phyloP scores from a whole-genome alignment of 176 grass and related monocot species.

The Leersia perrieri region DNA sequence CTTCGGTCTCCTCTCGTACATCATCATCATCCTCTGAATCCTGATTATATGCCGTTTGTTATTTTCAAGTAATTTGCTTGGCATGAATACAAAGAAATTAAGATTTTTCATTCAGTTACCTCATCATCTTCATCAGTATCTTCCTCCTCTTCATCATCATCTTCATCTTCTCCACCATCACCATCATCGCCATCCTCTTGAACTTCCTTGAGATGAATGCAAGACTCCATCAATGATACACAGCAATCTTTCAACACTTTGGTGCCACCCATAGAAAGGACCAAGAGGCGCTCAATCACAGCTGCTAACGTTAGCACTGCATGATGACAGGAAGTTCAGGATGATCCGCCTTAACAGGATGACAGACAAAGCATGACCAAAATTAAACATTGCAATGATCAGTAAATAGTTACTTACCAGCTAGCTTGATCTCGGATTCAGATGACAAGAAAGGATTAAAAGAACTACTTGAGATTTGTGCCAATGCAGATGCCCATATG shows the following conservation, averaged over 20 bases:
- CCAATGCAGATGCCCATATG: slow-evolving; percentile 57
- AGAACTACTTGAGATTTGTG: slow-evolving; percentile 56
- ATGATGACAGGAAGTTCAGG: slow-evolving; percentile 18
- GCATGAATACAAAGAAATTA: not conserved
- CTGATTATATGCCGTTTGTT: slow-evolving; percentile 35
- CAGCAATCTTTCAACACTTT: slow-evolving; percentile 65
- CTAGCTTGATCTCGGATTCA: slow-evolving; percentile 78
- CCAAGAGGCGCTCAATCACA: slow-evolving; percentile 51
- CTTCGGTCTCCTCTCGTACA: slow-evolving; percentile 67
- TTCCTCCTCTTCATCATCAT: slow-evolving; percentile 53
- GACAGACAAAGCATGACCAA: not conserved
- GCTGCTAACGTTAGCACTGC: slow-evolving; percentile 62
- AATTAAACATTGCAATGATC: not conserved
- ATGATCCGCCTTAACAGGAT: not conserved
- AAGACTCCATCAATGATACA: slow-evolving; percentile 69
- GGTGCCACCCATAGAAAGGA: slow-evolving; percentile 30
- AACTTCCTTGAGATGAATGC: slow-evolving; percentile 65
- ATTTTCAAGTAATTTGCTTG: not conserved
- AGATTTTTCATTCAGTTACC: slow-evolving; percentile 13
- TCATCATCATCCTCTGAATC: slow-evolving; percentile 82
- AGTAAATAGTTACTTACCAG: slow-evolving; percentile 41
- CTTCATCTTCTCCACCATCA: slow-evolving; percentile 47
- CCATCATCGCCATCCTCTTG: slow-evolving; percentile 51
- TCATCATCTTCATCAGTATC: slow-evolving; percentile 40
- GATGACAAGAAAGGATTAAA: slow-evolving; percentile 62